These are phyloP conservation scores for Ophiostoma perfectum DNA, from an alignment of 2,329 filamentous ascomycete species.

Conservation along the genomic window DNA sequence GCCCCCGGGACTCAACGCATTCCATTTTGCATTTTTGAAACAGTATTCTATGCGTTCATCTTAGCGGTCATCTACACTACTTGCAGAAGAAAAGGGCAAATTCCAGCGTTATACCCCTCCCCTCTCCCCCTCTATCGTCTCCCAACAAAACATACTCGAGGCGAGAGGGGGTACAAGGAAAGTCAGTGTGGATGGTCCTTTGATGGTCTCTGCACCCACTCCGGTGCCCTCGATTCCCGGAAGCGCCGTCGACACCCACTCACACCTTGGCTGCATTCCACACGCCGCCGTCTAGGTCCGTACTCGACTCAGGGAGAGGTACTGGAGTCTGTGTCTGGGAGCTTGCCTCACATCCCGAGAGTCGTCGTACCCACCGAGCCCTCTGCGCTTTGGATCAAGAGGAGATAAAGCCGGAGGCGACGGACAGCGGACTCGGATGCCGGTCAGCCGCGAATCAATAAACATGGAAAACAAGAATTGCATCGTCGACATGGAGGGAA, in stretches of 20 bases:
- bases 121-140: neutral
- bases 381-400: neutral
- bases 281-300: neutral
- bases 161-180: neutral
- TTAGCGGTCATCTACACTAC: too few species aligned
- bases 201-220: conserved; percentile 6
- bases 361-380: neutral
- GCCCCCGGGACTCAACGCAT: too few species aligned
- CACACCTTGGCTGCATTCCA: neutral
- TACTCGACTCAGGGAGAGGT: neutral
- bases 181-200: neutral
- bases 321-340: neutral
- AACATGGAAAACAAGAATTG: neutral
- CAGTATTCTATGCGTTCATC: too few species aligned
- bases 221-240: neutral
- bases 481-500: neutral
- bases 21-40: too few species aligned
- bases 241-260: neutral
- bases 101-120: neutral
- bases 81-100: neutral
- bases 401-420: neutral
- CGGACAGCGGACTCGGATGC: neutral
- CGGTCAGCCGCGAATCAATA: neutral
- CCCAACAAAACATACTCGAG: neutral
- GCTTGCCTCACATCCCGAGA: neutral